phyloP scores from a whole-genome alignment of 208 protist genomes.

The Leishmania major region DNA sequence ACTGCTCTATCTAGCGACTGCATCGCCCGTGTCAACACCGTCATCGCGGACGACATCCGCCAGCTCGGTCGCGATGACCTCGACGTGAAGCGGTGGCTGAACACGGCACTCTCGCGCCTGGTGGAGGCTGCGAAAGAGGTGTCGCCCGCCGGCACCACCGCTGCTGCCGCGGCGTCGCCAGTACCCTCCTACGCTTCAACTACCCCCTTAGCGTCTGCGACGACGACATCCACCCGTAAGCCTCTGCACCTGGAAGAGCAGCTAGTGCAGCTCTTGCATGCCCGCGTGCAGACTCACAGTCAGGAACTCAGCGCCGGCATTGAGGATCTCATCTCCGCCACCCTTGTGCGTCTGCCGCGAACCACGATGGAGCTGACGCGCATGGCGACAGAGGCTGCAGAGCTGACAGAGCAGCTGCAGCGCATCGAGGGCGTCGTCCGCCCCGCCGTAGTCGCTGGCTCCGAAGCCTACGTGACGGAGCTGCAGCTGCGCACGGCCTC shows the following conservation, averaged over 20 bases:
- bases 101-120: constrained; percentile 38
- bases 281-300: constrained; percentile 49
- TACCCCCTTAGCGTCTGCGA: background rate
- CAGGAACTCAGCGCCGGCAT: constrained; percentile 55
- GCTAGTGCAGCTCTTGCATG: constrained; percentile 46
- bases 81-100: constrained; percentile 66
- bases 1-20: constrained; percentile 18
- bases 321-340: constrained; percentile 70
- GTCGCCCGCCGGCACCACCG: background rate
- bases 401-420: constrained; percentile 54
- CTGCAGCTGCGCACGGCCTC: constrained; percentile 44
- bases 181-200: background rate
- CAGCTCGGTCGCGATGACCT: constrained; percentile 35
- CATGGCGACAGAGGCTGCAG: constrained; percentile 61
- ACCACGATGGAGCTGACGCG: constrained; percentile 69
- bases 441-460: constrained; percentile 23
- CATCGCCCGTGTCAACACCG: constrained; percentile 14
- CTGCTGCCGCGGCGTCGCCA: background rate
- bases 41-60: constrained; percentile 32
- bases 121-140: constrained; percentile 20
- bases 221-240: background rate
- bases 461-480: constrained; percentile 21
- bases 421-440: constrained; percentile 39
- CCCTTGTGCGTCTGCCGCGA: constrained; percentile 68
- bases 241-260: constrained; percentile 36